Evolutionary conservation across 768 basidiomycete genomes (phyloP).

Genomic region (Phallus indusiatus): DNA sequence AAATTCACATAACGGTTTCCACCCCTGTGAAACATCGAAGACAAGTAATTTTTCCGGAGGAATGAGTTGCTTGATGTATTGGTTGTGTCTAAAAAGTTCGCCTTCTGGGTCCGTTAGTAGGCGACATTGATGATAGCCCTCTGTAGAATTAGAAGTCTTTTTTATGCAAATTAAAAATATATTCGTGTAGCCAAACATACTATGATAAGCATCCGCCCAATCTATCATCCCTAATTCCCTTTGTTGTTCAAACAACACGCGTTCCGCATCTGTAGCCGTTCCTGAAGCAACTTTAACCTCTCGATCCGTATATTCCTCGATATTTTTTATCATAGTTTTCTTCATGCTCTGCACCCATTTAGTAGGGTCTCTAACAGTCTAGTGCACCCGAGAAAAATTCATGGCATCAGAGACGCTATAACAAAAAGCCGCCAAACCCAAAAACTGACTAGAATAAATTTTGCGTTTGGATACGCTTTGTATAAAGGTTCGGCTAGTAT

Average conservation of each 20-base stretch:
- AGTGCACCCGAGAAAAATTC: too few species aligned
- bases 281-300: background rate
- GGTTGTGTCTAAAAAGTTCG: background rate
- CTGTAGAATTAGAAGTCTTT: background rate
- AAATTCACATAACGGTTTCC: background rate
- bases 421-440: background rate
- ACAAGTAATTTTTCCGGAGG: conserved; percentile 2
- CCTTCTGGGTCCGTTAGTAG: background rate
- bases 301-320: background rate
- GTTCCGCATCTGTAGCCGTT: background rate
- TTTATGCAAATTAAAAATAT: background rate
- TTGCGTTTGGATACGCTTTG: conserved; percentile 5
- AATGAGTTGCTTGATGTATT: background rate
- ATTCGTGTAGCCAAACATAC: background rate
- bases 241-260: background rate
- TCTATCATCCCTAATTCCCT: background rate
- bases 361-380: background rate
- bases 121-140: background rate
- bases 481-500: background rate
- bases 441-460: conserved; percentile 1
- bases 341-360: conserved; percentile 2
- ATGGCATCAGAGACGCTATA: background rate
- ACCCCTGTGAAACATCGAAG: conserved; percentile 3
- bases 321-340: background rate
- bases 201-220: background rate